These are phyloP conservation scores for Insectozyma bohioensis DNA, from an alignment of 1,139 yeast genomes.

Conservation along the genomic window DNA sequence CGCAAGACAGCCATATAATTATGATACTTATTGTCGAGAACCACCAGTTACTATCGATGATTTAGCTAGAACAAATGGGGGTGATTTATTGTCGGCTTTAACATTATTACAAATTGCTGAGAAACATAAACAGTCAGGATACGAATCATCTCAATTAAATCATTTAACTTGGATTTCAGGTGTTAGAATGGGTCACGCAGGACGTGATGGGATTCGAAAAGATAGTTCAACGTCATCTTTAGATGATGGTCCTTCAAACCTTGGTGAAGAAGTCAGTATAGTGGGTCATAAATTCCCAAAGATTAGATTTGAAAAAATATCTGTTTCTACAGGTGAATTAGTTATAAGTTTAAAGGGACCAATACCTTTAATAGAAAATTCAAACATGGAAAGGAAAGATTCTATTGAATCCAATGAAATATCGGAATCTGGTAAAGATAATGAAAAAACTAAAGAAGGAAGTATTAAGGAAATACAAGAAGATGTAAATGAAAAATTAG, in stretches of 20 bases:
- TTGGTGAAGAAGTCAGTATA: slow-evolving; percentile 88
- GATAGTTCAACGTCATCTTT: slow-evolving; percentile 15
- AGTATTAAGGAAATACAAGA: slow-evolving; percentile 12
- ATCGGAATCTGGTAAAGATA: slow-evolving; percentile 5
- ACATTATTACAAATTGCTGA: slow-evolving; percentile 35
- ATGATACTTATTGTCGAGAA: slow-evolving; percentile 39
- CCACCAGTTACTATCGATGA: slow-evolving; percentile 41
- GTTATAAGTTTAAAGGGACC: slow-evolving; percentile 81
- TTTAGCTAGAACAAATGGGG: slow-evolving; percentile 29
- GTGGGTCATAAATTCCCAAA: slow-evolving; percentile 92
- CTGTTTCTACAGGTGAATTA: slow-evolving; percentile 82
- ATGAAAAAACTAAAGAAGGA: slow-evolving; percentile 5
- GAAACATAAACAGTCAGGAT: slow-evolving; percentile 25
- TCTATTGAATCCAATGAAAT: neutral
- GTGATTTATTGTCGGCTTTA: slow-evolving; percentile 39
- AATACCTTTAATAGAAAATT: slow-evolving; percentile 32
- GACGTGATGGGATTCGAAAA: slow-evolving; percentile 24
- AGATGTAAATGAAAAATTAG: slow-evolving; percentile 41
- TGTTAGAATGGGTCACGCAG: slow-evolving; percentile 71
- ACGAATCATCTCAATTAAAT: slow-evolving; percentile 42
- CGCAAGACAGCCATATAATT: slow-evolving; percentile 18
- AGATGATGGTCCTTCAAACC: slow-evolving; percentile 59
- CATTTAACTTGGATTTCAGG: slow-evolving; percentile 95
- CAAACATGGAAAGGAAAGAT: slow-evolving; percentile 4
- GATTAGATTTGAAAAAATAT: slow-evolving; percentile 79